Conservation (phyloP, 2,329 filamentous ascomycete species). For the Fusarium subglutinans region DNA sequence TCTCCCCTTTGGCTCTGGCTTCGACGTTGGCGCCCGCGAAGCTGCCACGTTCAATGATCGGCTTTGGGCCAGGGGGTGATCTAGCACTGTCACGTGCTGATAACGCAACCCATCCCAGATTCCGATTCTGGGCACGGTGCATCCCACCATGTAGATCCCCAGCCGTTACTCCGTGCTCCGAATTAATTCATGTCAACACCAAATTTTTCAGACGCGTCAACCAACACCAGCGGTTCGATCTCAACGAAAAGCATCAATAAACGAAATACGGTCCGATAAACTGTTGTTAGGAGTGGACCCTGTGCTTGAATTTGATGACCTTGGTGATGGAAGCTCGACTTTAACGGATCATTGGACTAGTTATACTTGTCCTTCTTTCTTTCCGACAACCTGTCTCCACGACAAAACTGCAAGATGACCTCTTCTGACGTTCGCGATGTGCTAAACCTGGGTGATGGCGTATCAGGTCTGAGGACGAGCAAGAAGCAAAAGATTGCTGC, state of each 20-base stretch:
- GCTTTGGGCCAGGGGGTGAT: slow-evolving; percentile 42
- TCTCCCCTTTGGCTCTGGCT: slow-evolving; percentile 30
- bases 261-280: background rate
- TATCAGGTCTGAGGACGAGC: slow-evolving; percentile 62
- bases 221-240: slow-evolving; percentile 4
- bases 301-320: slow-evolving; percentile 18
- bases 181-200: slow-evolving; percentile 1
- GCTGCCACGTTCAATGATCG: slow-evolving; percentile 64
- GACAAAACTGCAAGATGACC: slow-evolving; percentile 62
- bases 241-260: slow-evolving; percentile 4
- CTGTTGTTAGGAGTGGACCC: background rate
- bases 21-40: slow-evolving; percentile 44
- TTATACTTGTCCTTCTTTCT: background rate
- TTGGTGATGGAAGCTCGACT: slow-evolving; percentile 35
- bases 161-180: slow-evolving; percentile 3
- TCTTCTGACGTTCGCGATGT: slow-evolving; percentile 88
- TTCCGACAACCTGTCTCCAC: background rate
- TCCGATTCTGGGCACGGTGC: slow-evolving; percentile 1
- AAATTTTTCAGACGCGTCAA: slow-evolving; percentile 35
- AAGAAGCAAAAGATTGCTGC: slow-evolving; percentile 80
- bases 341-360: slow-evolving; percentile 16
- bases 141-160: background rate
- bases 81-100: slow-evolving; percentile 49
- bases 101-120: slow-evolving; percentile 8
- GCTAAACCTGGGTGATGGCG: slow-evolving; percentile 76